Conservation (phyloP, 768 basidiomycete genomes). For the Paxillus involutus region DNA sequence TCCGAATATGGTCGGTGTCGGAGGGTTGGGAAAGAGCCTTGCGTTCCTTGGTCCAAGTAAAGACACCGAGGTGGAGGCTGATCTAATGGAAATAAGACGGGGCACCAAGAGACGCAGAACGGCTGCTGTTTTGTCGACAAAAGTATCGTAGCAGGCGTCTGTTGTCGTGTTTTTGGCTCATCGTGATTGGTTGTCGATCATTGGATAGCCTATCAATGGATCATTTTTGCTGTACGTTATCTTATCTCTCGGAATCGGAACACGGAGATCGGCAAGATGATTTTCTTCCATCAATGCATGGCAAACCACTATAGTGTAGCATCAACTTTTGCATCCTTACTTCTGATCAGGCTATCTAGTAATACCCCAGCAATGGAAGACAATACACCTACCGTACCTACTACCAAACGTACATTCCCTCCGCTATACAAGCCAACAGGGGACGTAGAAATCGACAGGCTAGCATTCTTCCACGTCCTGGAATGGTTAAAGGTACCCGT, state of each 20-base stretch:
- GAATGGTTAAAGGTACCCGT: constrained; percentile 80
- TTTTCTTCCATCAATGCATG: too few species aligned
- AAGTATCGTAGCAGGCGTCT: constrained; percentile 22
- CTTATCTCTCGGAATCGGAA: constrained; percentile 30
- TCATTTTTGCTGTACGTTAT: constrained; percentile 12
- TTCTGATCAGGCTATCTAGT: background rate
- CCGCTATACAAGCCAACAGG: constrained; percentile 58
- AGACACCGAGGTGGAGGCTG: constrained; percentile 71
- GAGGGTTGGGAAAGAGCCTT: constrained; percentile 75
- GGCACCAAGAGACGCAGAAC: constrained; percentile 59
- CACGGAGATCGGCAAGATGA: constrained; percentile 15
- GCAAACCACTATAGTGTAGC: too few species aligned
- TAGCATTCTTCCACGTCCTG: constrained; percentile 89
- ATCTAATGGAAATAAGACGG: constrained; percentile 75
- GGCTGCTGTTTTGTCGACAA: constrained; percentile 30
- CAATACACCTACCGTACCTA: background rate
- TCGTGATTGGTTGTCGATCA: background rate
- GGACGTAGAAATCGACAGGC: constrained; percentile 59
- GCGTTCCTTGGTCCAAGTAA: constrained; percentile 54
- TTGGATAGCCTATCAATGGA: background rate
- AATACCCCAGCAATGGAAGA: background rate
- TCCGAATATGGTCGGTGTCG: constrained; percentile 52
- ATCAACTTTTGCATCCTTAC: too few species aligned
- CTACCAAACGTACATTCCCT: constrained; percentile 48
- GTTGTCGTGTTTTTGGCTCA: background rate